Percentiles rank a stretch among this genome's conserved stretches.
phyloP scores from a whole-genome alignment of 2,329 filamentous ascomycete genomes.

The Didymella segeticola region DNA sequence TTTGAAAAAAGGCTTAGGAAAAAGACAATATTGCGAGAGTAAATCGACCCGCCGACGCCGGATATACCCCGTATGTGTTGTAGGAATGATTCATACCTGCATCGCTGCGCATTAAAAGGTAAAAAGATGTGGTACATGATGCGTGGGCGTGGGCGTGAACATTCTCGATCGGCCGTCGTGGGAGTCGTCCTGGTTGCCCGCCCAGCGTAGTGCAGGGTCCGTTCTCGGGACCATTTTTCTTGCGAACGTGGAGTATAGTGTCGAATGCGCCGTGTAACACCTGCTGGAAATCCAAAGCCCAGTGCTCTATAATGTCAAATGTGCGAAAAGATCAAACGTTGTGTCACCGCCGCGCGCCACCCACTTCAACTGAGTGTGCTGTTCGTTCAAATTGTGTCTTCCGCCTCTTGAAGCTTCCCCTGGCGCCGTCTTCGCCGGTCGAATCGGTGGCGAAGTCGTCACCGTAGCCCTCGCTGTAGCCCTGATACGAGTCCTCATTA shows the following conservation, averaged over 20 bases:
- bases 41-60: conserved; percentile 5
- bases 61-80: conserved; percentile 17
- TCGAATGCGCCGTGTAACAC: conserved; percentile 12
- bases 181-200: conserved; percentile 1
- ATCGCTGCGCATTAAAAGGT: conserved; percentile 18
- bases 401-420: conserved; percentile 43
- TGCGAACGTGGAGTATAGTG: conserved; percentile 5
- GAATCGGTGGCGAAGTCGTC: conserved; percentile 74
- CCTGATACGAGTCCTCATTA: conserved; percentile 75
- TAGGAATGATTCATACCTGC: conserved; percentile 21
- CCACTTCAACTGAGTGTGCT: conserved; percentile 45
- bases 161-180: background rate
- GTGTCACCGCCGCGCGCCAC: conserved; percentile 43
- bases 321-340: conserved; percentile 13
- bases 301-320: conserved; percentile 16
- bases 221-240: conserved; percentile 12
- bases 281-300: conserved; percentile 12
- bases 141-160: background rate
- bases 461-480: conserved; percentile 74
- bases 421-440: conserved; percentile 69
- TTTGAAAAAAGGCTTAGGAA: background rate
- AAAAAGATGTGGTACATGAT: conserved; percentile 1
- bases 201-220: conserved; percentile 9
- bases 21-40: conserved; percentile 15
- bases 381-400: conserved; percentile 45